Percentiles rank a stretch among this genome's conserved stretches.
Conservation (phyloP, 495 filamentous ascomycete genomes). For the Pyrenula massariospora region DNA sequence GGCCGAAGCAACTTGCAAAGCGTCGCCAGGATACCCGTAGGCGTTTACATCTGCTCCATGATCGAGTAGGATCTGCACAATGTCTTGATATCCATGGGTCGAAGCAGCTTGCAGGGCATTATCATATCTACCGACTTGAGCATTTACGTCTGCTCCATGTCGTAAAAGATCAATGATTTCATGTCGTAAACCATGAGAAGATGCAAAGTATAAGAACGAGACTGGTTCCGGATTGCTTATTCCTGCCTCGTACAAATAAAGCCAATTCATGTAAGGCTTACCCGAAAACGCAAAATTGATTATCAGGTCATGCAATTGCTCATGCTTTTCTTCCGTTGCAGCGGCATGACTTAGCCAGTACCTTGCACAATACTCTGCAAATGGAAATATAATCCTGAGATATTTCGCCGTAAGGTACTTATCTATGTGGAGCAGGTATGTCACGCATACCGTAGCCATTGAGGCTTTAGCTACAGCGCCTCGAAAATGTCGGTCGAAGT, state of each 20-base stretch:
- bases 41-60: not conserved
- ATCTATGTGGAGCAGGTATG: too few species aligned
- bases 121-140: not conserved
- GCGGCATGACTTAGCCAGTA: not conserved
- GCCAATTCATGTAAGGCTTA: too few species aligned
- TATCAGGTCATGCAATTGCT: too few species aligned
- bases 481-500: not conserved
- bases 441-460: too few species aligned
- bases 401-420: not conserved
- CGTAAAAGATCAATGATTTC: slow-evolving; percentile 6
- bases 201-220: too few species aligned
- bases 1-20: not conserved
- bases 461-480: not conserved
- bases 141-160: slow-evolving; percentile 1
- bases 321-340: too few species aligned
- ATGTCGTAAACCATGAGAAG: not conserved
- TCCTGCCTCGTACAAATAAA: too few species aligned
- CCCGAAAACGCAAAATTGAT: too few species aligned
- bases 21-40: not conserved
- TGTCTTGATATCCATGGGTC: not conserved
- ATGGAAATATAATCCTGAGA: not conserved
- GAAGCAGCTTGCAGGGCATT: not conserved
- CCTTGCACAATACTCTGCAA: not conserved
- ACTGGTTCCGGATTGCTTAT: too few species aligned
- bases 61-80: not conserved